Base-by-base conservation (phyloP, 805 yeast genomes). In the Saccharomyces paradoxus region DNA sequence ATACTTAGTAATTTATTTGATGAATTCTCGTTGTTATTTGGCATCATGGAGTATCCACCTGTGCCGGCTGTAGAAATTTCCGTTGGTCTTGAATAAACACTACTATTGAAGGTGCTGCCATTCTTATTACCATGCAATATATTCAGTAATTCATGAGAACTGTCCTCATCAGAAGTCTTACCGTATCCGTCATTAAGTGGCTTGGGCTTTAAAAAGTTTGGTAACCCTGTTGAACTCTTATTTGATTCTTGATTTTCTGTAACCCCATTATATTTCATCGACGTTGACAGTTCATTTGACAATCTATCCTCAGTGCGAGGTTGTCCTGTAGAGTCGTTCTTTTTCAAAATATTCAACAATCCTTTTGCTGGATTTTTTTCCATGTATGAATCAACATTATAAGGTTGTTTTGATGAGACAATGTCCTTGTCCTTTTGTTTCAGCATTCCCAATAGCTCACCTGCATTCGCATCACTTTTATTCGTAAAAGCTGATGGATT, bases 271-370 rank as follows among this genome's bases (percentile, higher is more conserved):
- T 17, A 24, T 30, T 24, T 46, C 31, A 46, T 17, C 29, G 17
- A 22, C 5, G n/a, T 12, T 6, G 9, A 30, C 8, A 12, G 8
- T n/a, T 55, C 55, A 55, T 46, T 56, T 26, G 51, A 17, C 50
- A 41, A 31, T 12, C 12, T 46, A 17, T 30, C 50, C 21, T 24
- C 12, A 47, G 28, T 50, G 32, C 14, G 51, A 28, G 21, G 54
- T 17, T 1, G 37, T 26, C 26, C 21, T 24, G 32, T 3, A n/a
- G 12, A 17, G 47, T 22, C n/a, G 6, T 8, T n/a, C 7, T 47
- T 58, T 26, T 48, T 50, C 37, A 56, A n/a, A 54, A 56, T 54
- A 4, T 52, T 51, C 57, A 56, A 29, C 27, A 56, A 47, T 51
- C 54, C 60, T 26, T 56, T 57, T 48, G 56, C 59, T 14, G 60